Conservation (phyloP, 2,329 filamentous ascomycete genomes). For the Cryoendolithus antarcticus region DNA sequence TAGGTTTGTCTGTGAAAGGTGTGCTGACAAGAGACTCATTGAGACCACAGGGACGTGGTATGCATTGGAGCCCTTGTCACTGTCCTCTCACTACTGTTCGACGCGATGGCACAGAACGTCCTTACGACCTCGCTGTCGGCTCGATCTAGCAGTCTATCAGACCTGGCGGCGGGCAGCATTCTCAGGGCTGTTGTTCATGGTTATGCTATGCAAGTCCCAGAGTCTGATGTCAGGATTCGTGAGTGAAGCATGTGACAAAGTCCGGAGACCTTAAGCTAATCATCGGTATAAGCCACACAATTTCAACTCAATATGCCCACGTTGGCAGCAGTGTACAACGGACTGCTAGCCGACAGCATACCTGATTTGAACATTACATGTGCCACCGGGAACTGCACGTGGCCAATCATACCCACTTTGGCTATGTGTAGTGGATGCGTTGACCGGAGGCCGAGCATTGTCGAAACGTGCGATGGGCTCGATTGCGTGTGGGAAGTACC, state of each 20-base stretch:
- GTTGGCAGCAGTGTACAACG: conserved; percentile 2
- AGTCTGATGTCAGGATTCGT: no score
- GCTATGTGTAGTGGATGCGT: conserved; percentile 5
- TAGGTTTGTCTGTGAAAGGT: no score
- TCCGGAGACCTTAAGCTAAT: no score
- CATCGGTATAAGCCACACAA: no score
- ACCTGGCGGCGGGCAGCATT: neutral
- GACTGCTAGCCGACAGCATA: conserved; percentile 1
- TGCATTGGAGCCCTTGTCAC: conserved; percentile 3
- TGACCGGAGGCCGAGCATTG: no score
- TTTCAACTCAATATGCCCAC: conserved; percentile 1
- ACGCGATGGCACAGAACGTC: conserved; percentile 5
- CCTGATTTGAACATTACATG: conserved; percentile 4
- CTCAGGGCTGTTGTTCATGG: no score
- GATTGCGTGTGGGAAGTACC: no score
- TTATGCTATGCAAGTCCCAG: no score
- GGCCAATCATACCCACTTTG: conserved; percentile 3
- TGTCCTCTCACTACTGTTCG: conserved; percentile 4
- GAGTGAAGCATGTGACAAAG: no score
- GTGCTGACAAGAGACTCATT: no score
- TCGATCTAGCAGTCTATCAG: neutral
- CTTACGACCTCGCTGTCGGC: conserved; percentile 1
- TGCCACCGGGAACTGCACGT: conserved; percentile 5
- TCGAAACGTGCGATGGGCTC: no score
- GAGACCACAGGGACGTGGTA: conserved; percentile 4